phyloP scores from a whole-genome alignment of 2,329 filamentous ascomycete species.

The Aspergillus ustus region DNA sequence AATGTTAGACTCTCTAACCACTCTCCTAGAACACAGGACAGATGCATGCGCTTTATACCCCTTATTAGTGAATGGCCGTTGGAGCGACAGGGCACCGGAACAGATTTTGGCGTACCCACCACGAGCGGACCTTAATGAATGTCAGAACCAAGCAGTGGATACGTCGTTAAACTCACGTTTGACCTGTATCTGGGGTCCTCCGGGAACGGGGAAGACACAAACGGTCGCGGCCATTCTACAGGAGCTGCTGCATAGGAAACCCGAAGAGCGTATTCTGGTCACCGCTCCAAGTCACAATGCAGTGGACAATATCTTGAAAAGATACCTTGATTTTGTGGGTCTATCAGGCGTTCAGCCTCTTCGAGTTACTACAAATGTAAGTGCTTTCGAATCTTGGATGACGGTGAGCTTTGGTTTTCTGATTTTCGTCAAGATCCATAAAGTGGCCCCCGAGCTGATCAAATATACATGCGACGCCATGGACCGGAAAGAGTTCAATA shows the following conservation, averaged over 20 bases:
- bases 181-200: slow-evolving; percentile 9
- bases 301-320: slow-evolving; percentile 4
- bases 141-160: slow-evolving; percentile 3
- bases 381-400: not conserved
- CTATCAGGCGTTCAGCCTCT: not conserved
- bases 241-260: not conserved
- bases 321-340: not conserved
- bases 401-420: not conserved
- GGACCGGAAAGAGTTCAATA: slow-evolving; percentile 4
- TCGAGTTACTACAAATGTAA: slow-evolving; percentile 2
- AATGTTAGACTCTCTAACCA: not conserved
- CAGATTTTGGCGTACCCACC: not conserved
- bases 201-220: slow-evolving; percentile 5
- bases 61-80: not conserved
- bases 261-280: not conserved
- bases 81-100: not conserved
- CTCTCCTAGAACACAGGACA: not conserved
- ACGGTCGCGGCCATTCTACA: slow-evolving; percentile 5
- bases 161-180: not conserved
- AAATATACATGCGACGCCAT: not conserved
- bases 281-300: slow-evolving; percentile 1
- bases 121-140: not conserved
- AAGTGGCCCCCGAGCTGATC: slow-evolving; percentile 1
- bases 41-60: not conserved
- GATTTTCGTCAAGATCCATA: not conserved